Evolutionary conservation across 139 green algal species (phyloP), one percentile per base, ranked within the genome.

Genomic region (Chlorella sp.): DNA sequence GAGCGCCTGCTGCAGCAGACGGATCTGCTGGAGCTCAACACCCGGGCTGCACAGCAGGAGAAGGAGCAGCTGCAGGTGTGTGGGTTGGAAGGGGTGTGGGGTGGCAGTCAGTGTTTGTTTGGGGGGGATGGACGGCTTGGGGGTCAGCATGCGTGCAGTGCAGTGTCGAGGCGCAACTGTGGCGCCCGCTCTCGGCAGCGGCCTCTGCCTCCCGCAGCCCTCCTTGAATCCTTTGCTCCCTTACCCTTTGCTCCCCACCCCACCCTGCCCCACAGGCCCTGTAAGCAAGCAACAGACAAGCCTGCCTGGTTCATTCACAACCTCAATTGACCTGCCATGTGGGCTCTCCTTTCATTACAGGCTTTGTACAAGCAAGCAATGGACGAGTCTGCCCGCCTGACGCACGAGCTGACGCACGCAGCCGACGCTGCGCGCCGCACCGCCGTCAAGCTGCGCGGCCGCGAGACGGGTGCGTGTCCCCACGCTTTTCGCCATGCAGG

Each of bases 41-140:
- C 85, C 14, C 48, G 57, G 16, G 39, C 57, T 2, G 90, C 90
- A 22, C 90, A 92, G 83, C 76, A 88, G 73, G 73, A 86, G 84
- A 90, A 90, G 82, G 90, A 92, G 57, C 85, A 86, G 39, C 85
- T 92, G 85, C 87, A 86, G 69, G 89, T 68, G 22, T 73, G 64
- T 30, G 22, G 64, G 64, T 11, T 73, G 64, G 21, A 26, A 30
- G 64, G 22, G 64, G 22, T 73, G 64, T 30, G 22, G 64, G 64
- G 5, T 73, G 64, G 24, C 64, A 30, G 64, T 2, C 3, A 26
- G 21, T 73, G 64, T 16, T 7, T 73, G 64, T 30, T 3, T 73
- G 64, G 15, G 11, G 3, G 24, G 64, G 21, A 26, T n/a, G n/a
- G n/a, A n/a, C n/a, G 21, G 64, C 64, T 30, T 2, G 22, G 64